Conservation (phyloP, 2,329 filamentous ascomycete species). For the Aureobasidium leucospermi region DNA sequence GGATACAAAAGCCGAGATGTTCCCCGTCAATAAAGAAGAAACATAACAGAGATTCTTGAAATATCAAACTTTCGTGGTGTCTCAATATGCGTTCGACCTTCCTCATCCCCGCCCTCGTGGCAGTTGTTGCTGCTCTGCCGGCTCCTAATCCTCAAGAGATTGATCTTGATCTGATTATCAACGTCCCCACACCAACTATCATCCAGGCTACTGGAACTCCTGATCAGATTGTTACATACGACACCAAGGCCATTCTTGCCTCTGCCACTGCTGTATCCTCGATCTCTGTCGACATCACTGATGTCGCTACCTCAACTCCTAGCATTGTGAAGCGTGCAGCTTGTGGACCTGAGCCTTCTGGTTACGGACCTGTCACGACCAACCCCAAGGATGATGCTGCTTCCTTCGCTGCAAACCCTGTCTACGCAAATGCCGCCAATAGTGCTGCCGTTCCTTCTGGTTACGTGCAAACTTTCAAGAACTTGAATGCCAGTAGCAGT, state of each 20-base stretch:
- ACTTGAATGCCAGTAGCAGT: slow-evolving; percentile 16
- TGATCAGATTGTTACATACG: slow-evolving; percentile 18
- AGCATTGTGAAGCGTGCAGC: slow-evolving; percentile 1
- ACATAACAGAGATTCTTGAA: not conserved
- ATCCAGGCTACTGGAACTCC: slow-evolving; percentile 11
- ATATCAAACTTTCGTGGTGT: not conserved
- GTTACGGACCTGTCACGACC: not conserved
- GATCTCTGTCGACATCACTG: slow-evolving; percentile 12
- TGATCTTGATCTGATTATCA: slow-evolving; percentile 1
- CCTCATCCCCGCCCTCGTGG: not conserved
- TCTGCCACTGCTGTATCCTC: slow-evolving; percentile 17
- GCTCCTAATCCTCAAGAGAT: slow-evolving; percentile 9
- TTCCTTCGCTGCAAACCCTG: slow-evolving; percentile 22
- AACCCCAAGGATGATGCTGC: slow-evolving; percentile 24
- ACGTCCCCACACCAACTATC: slow-evolving; percentile 14
- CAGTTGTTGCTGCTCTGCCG: not conserved
- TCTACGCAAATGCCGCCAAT: slow-evolving; percentile 17
- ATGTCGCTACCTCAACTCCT: slow-evolving; percentile 7
- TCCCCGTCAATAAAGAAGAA: not conserved
- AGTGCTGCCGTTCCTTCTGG: slow-evolving; percentile 16
- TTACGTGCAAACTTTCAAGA: slow-evolving; percentile 17
- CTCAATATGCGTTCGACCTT: not conserved
- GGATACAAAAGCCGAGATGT: slow-evolving; percentile 5
- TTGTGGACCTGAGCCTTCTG: not conserved
- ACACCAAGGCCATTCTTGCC: slow-evolving; percentile 18